Percentiles rank a stretch among this genome's conserved stretches.
Conservation (phyloP, 2,329 filamentous ascomycete species). For the Juglanconis juglandina region DNA sequence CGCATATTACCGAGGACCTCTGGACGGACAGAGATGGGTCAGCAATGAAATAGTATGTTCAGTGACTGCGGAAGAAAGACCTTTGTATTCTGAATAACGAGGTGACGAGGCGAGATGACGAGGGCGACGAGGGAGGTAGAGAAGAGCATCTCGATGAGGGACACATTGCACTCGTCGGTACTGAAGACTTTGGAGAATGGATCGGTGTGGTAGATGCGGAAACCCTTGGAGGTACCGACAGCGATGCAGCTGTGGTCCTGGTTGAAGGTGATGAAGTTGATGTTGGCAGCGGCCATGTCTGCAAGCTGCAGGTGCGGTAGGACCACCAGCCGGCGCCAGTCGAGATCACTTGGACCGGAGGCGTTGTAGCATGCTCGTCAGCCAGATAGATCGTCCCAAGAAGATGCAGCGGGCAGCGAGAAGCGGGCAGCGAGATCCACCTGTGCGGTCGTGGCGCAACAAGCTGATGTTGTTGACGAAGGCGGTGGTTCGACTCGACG, state of each 20-base stretch:
- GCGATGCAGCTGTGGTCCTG: constrained; percentile 97
- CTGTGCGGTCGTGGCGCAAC: too few relatives aligned
- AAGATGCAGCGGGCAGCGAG: neutral
- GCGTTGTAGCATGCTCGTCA: neutral
- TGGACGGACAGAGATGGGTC: constrained; percentile 29
- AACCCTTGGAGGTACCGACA: constrained; percentile 93
- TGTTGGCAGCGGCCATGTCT: constrained; percentile 65
- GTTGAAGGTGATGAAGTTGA: constrained; percentile 99
- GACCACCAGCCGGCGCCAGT: neutral
- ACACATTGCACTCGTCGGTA: constrained; percentile 90
- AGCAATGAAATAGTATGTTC: neutral
- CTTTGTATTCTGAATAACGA: constrained; percentile 98
- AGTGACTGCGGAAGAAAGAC: constrained; percentile 40
- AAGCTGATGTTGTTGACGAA: too few relatives aligned
- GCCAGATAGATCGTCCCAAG: neutral
- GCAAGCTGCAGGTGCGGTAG: constrained; percentile 7
- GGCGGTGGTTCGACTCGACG: too few relatives aligned
- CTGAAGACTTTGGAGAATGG: constrained; percentile 94
- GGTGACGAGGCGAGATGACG: constrained; percentile 82
- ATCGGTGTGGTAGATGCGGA: constrained; percentile 94
- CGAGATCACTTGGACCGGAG: neutral
- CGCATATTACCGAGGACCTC: constrained; percentile 83
- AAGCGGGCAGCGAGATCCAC: too few relatives aligned
- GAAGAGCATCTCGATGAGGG: constrained; percentile 97
- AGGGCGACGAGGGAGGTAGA: constrained; percentile 94